Percentiles rank a stretch among this genome's conserved stretches.
Evolutionary conservation across 2,329 filamentous ascomycete genomes (phyloP).

Genomic region (Chalaropsis thielavioides): DNA sequence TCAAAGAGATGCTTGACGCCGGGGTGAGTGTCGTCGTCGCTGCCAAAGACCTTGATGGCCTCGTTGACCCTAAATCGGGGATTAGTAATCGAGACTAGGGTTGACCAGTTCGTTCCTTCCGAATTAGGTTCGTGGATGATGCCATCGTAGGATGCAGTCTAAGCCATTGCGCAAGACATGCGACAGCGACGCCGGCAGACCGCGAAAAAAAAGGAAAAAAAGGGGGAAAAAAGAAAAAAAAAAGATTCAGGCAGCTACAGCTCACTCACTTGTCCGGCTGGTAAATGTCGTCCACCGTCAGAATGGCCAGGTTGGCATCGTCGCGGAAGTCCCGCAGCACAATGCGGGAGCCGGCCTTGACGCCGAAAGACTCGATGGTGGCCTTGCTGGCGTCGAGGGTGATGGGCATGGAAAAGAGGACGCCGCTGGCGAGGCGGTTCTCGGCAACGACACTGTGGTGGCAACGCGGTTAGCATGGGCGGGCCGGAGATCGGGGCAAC

Average conservation of each 20-base stretch:
- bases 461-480: background rate
- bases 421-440: conserved; percentile 72
- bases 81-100: conserved; percentile 17
- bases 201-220: background rate
- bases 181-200: conserved; percentile 7
- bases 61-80: conserved; percentile 52
- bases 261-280: conserved; percentile 67
- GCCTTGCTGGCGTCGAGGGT: conserved; percentile 71
- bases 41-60: conserved; percentile 87
- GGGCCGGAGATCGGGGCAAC: no score
- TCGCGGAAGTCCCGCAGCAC: conserved; percentile 91
- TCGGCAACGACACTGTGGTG: conserved; percentile 64
- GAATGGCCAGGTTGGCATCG: conserved; percentile 87
- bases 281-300: conserved; percentile 93
- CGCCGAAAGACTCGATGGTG: conserved; percentile 56
- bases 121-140: conserved; percentile 11
- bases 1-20: conserved; percentile 81
- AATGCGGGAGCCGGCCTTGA: conserved; percentile 69
- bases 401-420: conserved; percentile 93
- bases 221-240: background rate
- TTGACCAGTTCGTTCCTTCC: conserved; percentile 7
- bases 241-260: no score
- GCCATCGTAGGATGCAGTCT: conserved; percentile 16
- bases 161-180: conserved; percentile 8
- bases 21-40: conserved; percentile 76